Evolutionary conservation across 2,329 filamentous ascomycete genomes (phyloP).

Genomic region (Exophiala alcalophila): DNA sequence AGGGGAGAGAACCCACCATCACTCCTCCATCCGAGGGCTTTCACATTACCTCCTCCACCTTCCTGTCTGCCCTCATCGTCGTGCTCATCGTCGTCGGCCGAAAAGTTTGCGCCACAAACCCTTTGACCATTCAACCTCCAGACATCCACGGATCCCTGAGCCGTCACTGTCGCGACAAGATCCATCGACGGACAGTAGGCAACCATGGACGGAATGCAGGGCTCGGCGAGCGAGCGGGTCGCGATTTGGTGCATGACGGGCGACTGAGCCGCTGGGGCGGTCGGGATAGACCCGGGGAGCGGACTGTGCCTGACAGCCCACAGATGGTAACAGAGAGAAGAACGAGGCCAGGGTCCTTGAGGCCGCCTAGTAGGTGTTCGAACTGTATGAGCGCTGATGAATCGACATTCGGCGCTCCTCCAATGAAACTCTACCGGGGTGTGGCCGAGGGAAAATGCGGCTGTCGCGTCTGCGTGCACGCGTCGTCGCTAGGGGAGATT

Average conservation of each 20-base stretch:
- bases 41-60: slow-evolving; percentile 35
- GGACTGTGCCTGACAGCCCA: too few species aligned
- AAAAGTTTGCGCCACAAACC: slow-evolving; percentile 53
- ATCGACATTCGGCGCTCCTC: too few species aligned
- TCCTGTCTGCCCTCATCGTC: slow-evolving; percentile 34
- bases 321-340: too few species aligned
- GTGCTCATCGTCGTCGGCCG: slow-evolving; percentile 27
- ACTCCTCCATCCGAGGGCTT: slow-evolving; percentile 59
- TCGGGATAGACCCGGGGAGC: too few species aligned
- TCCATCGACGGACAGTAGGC: slow-evolving; percentile 81
- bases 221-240: slow-evolving; percentile 43
- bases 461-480: too few species aligned
- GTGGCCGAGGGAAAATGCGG: too few species aligned
- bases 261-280: background rate
- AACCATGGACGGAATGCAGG: slow-evolving; percentile 54
- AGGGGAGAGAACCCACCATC: slow-evolving; percentile 53
- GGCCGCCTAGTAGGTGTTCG: too few species aligned
- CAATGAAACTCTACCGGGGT: too few species aligned
- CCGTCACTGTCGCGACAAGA: slow-evolving; percentile 61
- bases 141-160: slow-evolving; percentile 57
- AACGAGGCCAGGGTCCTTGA: too few species aligned
- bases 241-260: slow-evolving; percentile 37
- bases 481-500: too few species aligned
- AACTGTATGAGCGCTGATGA: too few species aligned
- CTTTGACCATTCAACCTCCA: slow-evolving; percentile 75